These are phyloP conservation scores for Neospermospora avenae DNA, from an alignment of 2,329 filamentous ascomycete species.

Conservation along the genomic window DNA sequence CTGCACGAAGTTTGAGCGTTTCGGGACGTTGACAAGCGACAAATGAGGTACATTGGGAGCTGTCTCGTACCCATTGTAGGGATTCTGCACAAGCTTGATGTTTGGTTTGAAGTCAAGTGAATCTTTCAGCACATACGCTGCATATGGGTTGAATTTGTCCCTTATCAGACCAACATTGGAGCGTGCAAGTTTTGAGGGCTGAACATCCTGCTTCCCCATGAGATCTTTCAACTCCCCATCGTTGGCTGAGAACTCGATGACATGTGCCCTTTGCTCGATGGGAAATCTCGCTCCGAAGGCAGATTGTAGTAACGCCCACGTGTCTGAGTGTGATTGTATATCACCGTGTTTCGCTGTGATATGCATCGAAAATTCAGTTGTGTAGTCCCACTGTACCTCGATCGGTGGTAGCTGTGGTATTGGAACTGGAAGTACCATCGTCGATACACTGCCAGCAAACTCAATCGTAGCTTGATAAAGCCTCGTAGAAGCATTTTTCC, in stretches of 20 bases:
- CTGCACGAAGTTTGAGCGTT: slow-evolving; percentile 59
- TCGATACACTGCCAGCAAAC: slow-evolving; percentile 27
- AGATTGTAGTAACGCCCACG: slow-evolving; percentile 21
- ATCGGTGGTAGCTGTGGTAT: slow-evolving; percentile 24
- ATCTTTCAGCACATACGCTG: slow-evolving; percentile 38
- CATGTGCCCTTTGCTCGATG: slow-evolving; percentile 17
- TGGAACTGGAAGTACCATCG: slow-evolving; percentile 23
- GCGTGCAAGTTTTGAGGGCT: not conserved
- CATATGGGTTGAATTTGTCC: slow-evolving; percentile 21
- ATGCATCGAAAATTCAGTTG: slow-evolving; percentile 22
- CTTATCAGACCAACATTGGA: slow-evolving; percentile 22
- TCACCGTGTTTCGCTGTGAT: slow-evolving; percentile 44
- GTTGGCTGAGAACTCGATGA: slow-evolving; percentile 22
- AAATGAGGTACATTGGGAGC: slow-evolving; percentile 47
- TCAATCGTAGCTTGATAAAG: slow-evolving; percentile 49
- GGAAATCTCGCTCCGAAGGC: slow-evolving; percentile 26
- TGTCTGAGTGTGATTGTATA: slow-evolving; percentile 18
- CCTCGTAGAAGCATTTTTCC: slow-evolving; percentile 47
- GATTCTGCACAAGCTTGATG: slow-evolving; percentile 38
- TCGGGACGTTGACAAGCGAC: slow-evolving; percentile 47
- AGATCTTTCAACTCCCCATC: not conserved
- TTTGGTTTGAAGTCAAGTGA: slow-evolving; percentile 45
- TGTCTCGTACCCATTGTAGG: slow-evolving; percentile 38
- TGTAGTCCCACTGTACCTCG: slow-evolving; percentile 30
- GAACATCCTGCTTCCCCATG: not conserved